phyloP scores from a whole-genome alignment of 2,329 filamentous ascomycete species.

The Pseudogymnoascus sp. region DNA sequence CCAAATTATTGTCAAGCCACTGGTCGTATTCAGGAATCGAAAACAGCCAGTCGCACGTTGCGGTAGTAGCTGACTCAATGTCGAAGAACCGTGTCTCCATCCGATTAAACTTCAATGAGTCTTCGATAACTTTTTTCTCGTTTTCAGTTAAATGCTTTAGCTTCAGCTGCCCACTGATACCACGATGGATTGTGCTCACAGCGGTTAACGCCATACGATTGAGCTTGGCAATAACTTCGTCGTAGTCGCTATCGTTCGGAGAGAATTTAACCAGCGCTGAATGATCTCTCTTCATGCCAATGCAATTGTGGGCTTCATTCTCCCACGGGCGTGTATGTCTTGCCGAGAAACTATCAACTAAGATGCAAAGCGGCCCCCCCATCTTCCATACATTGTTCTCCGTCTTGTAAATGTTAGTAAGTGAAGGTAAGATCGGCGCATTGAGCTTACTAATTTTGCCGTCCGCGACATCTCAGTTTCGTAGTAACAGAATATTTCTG shows the following conservation, averaged over 20 bases:
- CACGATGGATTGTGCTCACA: background rate
- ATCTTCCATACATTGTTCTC: conserved; percentile 6
- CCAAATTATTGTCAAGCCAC: conserved; percentile 30
- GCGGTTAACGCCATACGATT: background rate
- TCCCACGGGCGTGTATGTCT: background rate
- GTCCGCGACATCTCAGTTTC: conserved; percentile 14
- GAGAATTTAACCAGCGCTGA: conserved; percentile 10
- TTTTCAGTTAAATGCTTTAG: background rate
- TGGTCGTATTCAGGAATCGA: conserved; percentile 26
- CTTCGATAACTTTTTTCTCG: background rate
- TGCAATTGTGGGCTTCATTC: conserved; percentile 2
- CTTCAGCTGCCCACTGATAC: background rate
- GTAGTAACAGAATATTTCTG: conserved; percentile 13
- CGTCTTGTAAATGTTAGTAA: background rate
- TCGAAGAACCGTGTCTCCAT: background rate
- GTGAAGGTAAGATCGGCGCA: background rate
- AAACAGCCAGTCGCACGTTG: conserved; percentile 36
- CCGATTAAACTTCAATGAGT: background rate
- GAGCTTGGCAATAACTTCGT: background rate
- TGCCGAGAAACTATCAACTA: conserved; percentile 6
- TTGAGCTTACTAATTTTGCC: conserved; percentile 9
- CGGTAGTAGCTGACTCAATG: conserved; percentile 24
- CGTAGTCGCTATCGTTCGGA: conserved; percentile 4
- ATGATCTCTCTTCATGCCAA: conserved; percentile 8
- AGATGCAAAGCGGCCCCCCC: background rate